Conservation (phyloP, 2,329 filamentous ascomycete species). For the Zymoseptoria crescenta region DNA sequence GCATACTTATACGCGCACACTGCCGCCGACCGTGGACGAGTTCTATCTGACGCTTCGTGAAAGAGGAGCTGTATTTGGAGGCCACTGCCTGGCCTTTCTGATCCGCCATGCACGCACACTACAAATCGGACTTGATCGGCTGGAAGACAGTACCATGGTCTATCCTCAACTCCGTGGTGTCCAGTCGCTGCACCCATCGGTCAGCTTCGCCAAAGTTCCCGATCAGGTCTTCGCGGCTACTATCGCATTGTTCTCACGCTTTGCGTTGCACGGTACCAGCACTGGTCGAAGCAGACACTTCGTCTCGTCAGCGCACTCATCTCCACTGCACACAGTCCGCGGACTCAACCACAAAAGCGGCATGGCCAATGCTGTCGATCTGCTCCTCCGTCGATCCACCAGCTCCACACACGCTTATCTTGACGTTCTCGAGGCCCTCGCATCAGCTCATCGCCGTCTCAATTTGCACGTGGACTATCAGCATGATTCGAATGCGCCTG, state of each 20-base stretch:
- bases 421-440: slow-evolving; percentile 18
- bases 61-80: slow-evolving; percentile 42
- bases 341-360: slow-evolving; percentile 4
- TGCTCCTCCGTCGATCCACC: slow-evolving; percentile 18
- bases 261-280: not conserved
- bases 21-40: slow-evolving; percentile 51
- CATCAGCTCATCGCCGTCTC: not conserved
- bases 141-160: slow-evolving; percentile 24
- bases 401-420: slow-evolving; percentile 20
- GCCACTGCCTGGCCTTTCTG: slow-evolving; percentile 48
- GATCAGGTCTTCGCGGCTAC: slow-evolving; percentile 4
- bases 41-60: slow-evolving; percentile 54
- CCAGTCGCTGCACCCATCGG: not conserved
- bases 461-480: not conserved
- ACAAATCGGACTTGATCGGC: slow-evolving; percentile 42
- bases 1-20: slow-evolving; percentile 56
- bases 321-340: slow-evolving; percentile 4
- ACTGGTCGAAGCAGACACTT: no score
- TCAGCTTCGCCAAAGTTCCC: slow-evolving; percentile 2
- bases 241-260: slow-evolving; percentile 3
- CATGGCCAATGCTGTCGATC: slow-evolving; percentile 22
- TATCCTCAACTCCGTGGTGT: slow-evolving; percentile 11
- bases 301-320: not conserved
- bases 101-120: slow-evolving; percentile 46
- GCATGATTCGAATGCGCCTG: not conserved